A percentile compares a stretch with the other conserved stretches of the same genome.
phyloP scores from a whole-genome alignment of 257 asterid genomes.

The Anisodus acutangulus region DNA sequence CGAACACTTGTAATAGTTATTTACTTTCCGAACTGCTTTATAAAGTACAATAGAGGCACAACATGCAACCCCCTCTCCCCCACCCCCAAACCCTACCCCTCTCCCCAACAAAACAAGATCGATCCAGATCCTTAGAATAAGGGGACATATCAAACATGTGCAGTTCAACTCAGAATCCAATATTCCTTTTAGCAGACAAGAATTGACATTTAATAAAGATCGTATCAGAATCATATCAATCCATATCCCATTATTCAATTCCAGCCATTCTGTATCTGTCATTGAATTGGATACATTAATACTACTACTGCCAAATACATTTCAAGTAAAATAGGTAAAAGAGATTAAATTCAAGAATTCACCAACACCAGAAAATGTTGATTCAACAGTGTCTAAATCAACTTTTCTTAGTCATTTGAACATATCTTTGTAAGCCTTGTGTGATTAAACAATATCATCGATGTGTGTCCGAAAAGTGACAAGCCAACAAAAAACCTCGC shows the following conservation, averaged over 20 bases:
- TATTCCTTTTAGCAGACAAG: slow-evolving; percentile 74
- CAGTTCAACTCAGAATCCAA: slow-evolving; percentile 64
- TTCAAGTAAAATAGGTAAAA: slow-evolving; percentile 3
- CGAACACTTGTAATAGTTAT: too few relatives aligned
- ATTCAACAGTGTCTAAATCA: slow-evolving; percentile 6
- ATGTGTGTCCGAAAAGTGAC: slow-evolving; percentile 41
- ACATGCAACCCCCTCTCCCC: not conserved
- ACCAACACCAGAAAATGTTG: not conserved
- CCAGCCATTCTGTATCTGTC: slow-evolving; percentile 50
- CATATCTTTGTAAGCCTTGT: not conserved
- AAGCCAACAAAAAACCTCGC: slow-evolving; percentile 46
- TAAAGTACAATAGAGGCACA: too few relatives aligned
- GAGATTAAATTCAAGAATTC: not conserved
- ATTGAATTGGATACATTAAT: slow-evolving; percentile 30
- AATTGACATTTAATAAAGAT: slow-evolving; percentile 53
- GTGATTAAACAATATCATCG: slow-evolving; percentile 17
- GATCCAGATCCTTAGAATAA: slow-evolving; percentile 18
- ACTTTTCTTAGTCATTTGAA: slow-evolving; percentile 17
- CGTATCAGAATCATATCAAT: slow-evolving; percentile 82
- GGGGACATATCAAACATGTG: slow-evolving; percentile 48
- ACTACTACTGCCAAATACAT: not conserved
- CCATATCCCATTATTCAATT: slow-evolving; percentile 43
- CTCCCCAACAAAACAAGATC: not conserved
- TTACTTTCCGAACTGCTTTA: too few relatives aligned
- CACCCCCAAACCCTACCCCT: slow-evolving; percentile 14